Conservation (phyloP, 2,329 filamentous ascomycete genomes). For the Aspergillus cejpii region DNA sequence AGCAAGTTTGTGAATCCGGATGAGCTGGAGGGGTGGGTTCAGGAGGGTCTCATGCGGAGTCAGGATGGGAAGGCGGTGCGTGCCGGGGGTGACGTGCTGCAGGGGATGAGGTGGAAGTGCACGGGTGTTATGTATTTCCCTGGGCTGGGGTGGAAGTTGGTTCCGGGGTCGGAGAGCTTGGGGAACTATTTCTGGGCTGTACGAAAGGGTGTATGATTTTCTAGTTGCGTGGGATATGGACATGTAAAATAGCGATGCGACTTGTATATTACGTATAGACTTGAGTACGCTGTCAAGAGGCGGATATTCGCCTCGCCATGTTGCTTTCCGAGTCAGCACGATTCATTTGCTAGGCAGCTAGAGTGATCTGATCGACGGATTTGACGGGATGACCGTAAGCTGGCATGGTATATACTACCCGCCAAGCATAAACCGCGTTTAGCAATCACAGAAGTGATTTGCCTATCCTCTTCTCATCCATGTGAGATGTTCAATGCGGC, state of each 20-base stretch:
- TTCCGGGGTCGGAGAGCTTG: slow-evolving; percentile 71
- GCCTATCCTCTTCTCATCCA: no score
- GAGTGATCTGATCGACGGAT: no score
- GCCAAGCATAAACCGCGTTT: no score
- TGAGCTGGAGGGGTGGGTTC: slow-evolving; percentile 50
- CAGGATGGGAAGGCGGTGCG: slow-evolving; percentile 30
- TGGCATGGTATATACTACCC: no score
- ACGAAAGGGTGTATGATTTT: slow-evolving; percentile 45
- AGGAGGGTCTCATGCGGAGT: slow-evolving; percentile 45
- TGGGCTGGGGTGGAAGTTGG: slow-evolving; percentile 79
- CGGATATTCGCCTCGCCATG: background rate
- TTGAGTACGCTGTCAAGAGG: background rate
- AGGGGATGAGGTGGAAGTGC: slow-evolving; percentile 52
- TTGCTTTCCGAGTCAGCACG: background rate
- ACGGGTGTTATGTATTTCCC: slow-evolving; percentile 89
- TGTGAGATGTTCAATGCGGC: no score
- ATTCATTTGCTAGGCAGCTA: no score
- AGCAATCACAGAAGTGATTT: no score
- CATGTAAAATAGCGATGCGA: background rate
- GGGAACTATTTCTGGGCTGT: slow-evolving; percentile 97
- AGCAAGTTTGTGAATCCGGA: slow-evolving; percentile 84
- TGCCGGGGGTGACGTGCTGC: slow-evolving; percentile 22
- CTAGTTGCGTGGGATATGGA: background rate
- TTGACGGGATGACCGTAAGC: no score
- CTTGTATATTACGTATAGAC: background rate